Evolutionary conservation across 169 alveolate species (phyloP).

Genomic region (Plasmodium gallinaceum): DNA sequence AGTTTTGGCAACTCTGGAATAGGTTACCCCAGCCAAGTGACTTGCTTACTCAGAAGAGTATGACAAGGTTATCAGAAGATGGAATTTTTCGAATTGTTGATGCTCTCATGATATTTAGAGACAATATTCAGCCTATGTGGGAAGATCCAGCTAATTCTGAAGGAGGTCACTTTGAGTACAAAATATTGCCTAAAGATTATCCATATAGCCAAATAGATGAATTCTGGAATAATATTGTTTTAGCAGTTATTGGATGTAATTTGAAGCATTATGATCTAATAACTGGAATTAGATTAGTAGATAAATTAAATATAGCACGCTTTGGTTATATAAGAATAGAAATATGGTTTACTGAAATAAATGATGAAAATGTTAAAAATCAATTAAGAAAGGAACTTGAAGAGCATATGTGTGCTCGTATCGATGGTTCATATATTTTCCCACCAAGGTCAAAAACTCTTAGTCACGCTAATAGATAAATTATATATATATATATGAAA

Average conservation of each 20-base stretch:
- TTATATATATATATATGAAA: conserved; percentile 3
- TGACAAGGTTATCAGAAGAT: conserved; percentile 81
- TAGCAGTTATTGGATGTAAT: conserved; percentile 87
- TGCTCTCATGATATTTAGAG: conserved; percentile 87
- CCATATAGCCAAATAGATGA: conserved; percentile 85
- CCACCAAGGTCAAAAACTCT: conserved; percentile 78
- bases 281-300: conserved; percentile 87
- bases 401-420: conserved; percentile 79
- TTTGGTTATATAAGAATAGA: conserved; percentile 81
- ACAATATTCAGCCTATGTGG: conserved; percentile 91
- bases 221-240: conserved; percentile 88
- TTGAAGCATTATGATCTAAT: conserved; percentile 83
- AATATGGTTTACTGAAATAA: conserved; percentile 79
- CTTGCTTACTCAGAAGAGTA: conserved; percentile 80
- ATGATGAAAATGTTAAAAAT: conserved; percentile 75
- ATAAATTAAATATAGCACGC: conserved; percentile 75
- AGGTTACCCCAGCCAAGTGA: conserved; percentile 88
- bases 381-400: conserved; percentile 77
- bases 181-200: conserved; percentile 86
- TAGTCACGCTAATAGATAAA: conserved; percentile 69
- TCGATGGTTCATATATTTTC: conserved; percentile 80
- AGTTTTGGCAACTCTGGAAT: conserved; percentile 87
- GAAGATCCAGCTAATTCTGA: conserved; percentile 88
- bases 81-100: conserved; percentile 84
- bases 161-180: conserved; percentile 90